Evolutionary conservation across 495 filamentous ascomycete species (phyloP), one percentile per base, ranked within the genome.

Genomic region (Lindgomyces ingoldianus): DNA sequence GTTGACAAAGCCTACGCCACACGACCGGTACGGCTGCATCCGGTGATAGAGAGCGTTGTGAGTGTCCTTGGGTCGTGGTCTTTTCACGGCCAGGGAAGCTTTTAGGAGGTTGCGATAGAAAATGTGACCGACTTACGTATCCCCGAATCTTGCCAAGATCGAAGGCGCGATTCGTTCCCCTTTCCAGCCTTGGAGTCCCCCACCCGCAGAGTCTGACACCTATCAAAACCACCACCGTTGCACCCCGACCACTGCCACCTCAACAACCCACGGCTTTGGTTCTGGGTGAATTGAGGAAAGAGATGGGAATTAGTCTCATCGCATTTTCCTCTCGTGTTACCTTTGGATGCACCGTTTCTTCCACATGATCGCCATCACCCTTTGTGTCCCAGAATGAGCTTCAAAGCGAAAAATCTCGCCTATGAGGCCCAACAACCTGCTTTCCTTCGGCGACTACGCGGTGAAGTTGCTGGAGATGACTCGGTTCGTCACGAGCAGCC

Each of bases 391-490:
- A 24, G 39, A 42, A 49, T 41, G 16, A 27, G 2, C 41, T 1
- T 24, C 26, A 22, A 50, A 10, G 16, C 59, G 62, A 48, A 66
- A 10, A 16, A 36, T 10, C 25, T 10, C 25, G 22, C 18, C 2
- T 26, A n/a, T 77, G 77, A 79, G 58, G 70, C 73, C 46, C 65
- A 73, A 45, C 75, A 79, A 42, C 73, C 73, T 14, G 65, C 71
- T 39, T 75, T 75, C 44, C 70, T 81, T 19, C 76, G 76, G 29
- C 72, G 77, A 25, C 72, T 82, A 46, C 71, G 77, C 24, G 74
- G 65, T 19, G 72, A 80, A 62, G 72, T 75, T 42, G 70, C 75
- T 41, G 74, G 76, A 14, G 65, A 67, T 25, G 70, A 73, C 48
- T 42, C 70, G 3, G 69, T 69, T 30, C 67, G 74, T 16, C 80